Conservation (phyloP, 768 basidiomycete species). For the Hebeloma cylindrosporum region DNA sequence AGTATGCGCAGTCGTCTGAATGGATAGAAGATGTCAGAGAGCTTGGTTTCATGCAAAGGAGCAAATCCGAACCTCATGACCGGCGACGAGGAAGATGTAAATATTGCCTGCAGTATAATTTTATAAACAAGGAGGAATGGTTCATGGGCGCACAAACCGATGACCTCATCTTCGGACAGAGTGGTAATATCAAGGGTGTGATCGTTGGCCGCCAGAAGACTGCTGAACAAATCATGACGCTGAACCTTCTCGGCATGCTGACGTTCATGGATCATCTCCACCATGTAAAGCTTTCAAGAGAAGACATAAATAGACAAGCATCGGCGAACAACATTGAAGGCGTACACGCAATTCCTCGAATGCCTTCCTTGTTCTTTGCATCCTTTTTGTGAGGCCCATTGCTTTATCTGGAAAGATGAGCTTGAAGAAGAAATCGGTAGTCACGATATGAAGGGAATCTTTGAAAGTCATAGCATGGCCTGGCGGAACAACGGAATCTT, state of each 20-base stretch:
- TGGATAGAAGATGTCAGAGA: conserved; percentile 36
- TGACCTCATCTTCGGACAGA: conserved; percentile 45
- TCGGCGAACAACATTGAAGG: not conserved
- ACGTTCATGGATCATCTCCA: conserved; percentile 53
- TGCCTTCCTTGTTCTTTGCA: conserved; percentile 33
- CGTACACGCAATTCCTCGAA: conserved; percentile 46
- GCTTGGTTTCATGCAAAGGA: conserved; percentile 34
- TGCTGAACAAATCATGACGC: conserved; percentile 52
- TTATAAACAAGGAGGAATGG: not conserved
- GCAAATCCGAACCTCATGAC: conserved; percentile 49
- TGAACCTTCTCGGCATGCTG: conserved; percentile 35
- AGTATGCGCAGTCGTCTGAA: conserved; percentile 37
- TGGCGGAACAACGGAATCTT: conserved; percentile 35
- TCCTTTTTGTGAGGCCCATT: conserved; percentile 33
- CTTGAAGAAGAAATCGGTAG: conserved; percentile 37
- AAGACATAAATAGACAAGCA: not conserved
- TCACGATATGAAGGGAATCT: conserved; percentile 45
- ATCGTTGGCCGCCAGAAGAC: conserved; percentile 50
- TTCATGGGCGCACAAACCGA: conserved; percentile 24
- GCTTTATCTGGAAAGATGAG: conserved; percentile 41
- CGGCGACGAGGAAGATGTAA: conserved; percentile 58
- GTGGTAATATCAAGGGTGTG: conserved; percentile 33
- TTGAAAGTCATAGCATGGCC: conserved; percentile 52
- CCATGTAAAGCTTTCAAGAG: conserved; percentile 37
- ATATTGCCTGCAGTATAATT: conserved; percentile 36